Conservation (phyloP, 345 rosid species). For the Turnera subulata region DNA sequence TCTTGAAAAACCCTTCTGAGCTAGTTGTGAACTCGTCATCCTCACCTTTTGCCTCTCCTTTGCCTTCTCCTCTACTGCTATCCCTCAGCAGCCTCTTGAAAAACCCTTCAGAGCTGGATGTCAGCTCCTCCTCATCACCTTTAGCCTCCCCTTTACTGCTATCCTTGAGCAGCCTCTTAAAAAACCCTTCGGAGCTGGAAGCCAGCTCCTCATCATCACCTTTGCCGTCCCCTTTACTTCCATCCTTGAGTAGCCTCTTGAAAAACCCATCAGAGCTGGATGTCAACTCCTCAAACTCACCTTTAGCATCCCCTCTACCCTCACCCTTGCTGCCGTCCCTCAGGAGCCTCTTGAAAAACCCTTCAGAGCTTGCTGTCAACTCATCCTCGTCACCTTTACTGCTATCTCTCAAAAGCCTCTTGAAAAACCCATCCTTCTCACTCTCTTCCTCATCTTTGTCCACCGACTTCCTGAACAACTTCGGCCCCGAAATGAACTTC, state of each 20-base stretch:
- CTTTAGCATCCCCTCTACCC: slow-evolving; percentile 30
- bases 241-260: slow-evolving; percentile 57
- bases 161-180: slow-evolving; percentile 58
- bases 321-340: slow-evolving; percentile 54
- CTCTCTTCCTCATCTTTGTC: slow-evolving; percentile 87
- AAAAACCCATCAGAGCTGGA: slow-evolving; percentile 28
- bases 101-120: slow-evolving; percentile 22
- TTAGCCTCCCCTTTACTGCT: slow-evolving; percentile 13
- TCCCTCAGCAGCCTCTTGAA: slow-evolving; percentile 56
- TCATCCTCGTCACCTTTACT: slow-evolving; percentile 69
- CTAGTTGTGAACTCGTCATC: slow-evolving; percentile 59
- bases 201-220: slow-evolving; percentile 55
- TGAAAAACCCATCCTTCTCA: slow-evolving; percentile 78
- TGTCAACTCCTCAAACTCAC: slow-evolving; percentile 54
- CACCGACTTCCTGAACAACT: slow-evolving; percentile 87
- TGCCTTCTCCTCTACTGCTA: slow-evolving; percentile 4
- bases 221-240: slow-evolving; percentile 33
- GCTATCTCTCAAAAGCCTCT: slow-evolving; percentile 58
- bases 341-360: slow-evolving; percentile 71
- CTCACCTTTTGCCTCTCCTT: slow-evolving; percentile 36
- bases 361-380: slow-evolving; percentile 56
- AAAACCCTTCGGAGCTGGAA: slow-evolving; percentile 27
- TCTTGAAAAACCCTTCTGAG: slow-evolving; percentile 83
- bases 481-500: slow-evolving; percentile 88
- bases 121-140: slow-evolving; percentile 36